Conservation (phyloP, 139 green algal species). For the Diplosphaera chodatii region DNA sequence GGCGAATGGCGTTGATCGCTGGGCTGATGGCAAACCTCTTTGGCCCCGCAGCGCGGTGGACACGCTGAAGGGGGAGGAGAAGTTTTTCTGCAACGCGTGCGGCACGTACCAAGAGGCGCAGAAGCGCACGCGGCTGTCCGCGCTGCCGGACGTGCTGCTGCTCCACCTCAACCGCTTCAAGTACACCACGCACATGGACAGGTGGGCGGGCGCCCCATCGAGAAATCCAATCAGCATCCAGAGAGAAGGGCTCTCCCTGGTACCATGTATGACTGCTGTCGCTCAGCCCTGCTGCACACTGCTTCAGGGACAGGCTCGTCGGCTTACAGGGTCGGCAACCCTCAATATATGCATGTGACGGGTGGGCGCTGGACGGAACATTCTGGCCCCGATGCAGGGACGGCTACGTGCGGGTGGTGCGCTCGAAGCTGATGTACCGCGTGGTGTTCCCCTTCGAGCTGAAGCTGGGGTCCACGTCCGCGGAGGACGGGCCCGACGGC, state of each 20-base stretch:
- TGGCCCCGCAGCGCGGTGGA: conserved; percentile 58
- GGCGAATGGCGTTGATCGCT: too few relatives aligned
- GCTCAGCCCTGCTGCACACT: too few relatives aligned
- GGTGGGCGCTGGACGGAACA: too few relatives aligned
- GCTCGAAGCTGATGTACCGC: conserved; percentile 88
- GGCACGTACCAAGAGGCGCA: conserved; percentile 72
- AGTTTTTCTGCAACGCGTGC: conserved; percentile 97
- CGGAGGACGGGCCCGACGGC: conserved; percentile 38
- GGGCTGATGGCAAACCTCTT: background rate
- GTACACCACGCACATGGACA: conserved; percentile 70
- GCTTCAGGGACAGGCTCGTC: too few relatives aligned
- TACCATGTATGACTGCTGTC: too few relatives aligned
- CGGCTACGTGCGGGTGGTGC: background rate
- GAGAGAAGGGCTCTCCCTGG: too few relatives aligned
- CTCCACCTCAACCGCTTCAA: conserved; percentile 98
- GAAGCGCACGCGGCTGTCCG: conserved; percentile 73
- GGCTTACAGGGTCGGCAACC: too few relatives aligned
- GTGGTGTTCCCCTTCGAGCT: conserved; percentile 97
- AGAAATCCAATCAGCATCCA: too few relatives aligned
- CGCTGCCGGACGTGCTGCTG: conserved; percentile 74
- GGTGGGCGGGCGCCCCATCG: too few relatives aligned
- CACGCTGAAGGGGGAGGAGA: conserved; percentile 78
- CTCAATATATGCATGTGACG: too few relatives aligned
- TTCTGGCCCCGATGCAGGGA: background rate
- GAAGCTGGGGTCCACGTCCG: conserved; percentile 81